Conservation (phyloP, 257 asterid genomes). For the Fraxinus americana region DNA sequence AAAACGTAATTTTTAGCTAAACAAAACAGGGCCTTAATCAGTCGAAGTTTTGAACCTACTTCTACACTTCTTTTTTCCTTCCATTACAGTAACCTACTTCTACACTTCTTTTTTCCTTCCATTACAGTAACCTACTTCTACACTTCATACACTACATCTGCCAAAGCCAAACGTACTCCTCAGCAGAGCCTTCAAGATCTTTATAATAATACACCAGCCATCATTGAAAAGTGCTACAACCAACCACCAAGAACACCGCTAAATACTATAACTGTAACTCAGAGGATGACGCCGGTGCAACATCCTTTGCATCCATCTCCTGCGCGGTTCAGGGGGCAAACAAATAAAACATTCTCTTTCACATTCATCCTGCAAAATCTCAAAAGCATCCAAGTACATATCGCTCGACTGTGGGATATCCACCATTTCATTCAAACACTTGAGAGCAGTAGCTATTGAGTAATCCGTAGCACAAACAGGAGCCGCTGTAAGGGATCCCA, state of each 20-base stretch:
- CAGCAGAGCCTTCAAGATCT: background rate
- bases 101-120: background rate
- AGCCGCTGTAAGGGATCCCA: constrained; percentile 24
- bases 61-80: background rate
- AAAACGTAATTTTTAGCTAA: too few species aligned
- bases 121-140: too few species aligned
- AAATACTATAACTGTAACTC: constrained; percentile 56
- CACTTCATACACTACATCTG: background rate
- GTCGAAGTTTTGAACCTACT: background rate
- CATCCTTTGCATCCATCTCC: constrained; percentile 93
- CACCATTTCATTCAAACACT: constrained; percentile 76
- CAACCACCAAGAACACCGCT: constrained; percentile 4
- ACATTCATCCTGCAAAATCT: constrained; percentile 66
- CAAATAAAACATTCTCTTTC: constrained; percentile 85
- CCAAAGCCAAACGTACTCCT: background rate
- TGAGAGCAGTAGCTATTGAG: constrained; percentile 66
- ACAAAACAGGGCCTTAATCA: too few species aligned
- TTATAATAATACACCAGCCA: background rate
- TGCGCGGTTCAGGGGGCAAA: constrained; percentile 83
- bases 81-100: too few species aligned
- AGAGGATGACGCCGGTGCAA: constrained; percentile 68
- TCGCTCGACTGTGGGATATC: constrained; percentile 83
- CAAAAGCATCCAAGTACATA: constrained; percentile 90
- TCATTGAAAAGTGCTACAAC: background rate
- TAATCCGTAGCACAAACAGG: constrained; percentile 50